Evolutionary conservation across 1,139 yeast genomes (phyloP).

Genomic region (Yueomyces sp.): DNA sequence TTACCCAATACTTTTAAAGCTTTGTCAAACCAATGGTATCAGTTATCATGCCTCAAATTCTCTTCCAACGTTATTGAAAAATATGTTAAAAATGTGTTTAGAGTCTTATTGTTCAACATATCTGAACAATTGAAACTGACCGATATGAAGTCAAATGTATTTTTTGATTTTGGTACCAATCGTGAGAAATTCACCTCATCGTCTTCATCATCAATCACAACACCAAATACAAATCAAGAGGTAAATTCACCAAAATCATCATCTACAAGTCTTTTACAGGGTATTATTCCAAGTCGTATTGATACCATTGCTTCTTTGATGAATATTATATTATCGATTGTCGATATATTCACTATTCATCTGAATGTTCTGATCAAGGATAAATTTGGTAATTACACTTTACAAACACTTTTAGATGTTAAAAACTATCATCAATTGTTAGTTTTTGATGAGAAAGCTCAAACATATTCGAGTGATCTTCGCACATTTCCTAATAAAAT

Average conservation of each 20-base stretch:
- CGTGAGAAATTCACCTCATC: not conserved
- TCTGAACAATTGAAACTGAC: too few species aligned
- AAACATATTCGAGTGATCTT: constrained; percentile 5
- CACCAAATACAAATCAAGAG: not conserved
- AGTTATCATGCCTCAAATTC: constrained; percentile 76
- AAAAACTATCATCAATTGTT: constrained; percentile 20
- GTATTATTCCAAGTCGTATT: constrained; percentile 20
- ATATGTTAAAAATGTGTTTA: constrained; percentile 30
- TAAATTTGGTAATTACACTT: constrained; percentile 71
- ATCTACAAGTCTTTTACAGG: constrained; percentile 29
- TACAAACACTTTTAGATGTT: constrained; percentile 61
- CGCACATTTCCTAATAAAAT: not conserved
- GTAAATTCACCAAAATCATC: constrained; percentile 7
- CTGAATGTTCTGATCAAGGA: constrained; percentile 42
- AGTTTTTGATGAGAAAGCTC: constrained; percentile 37
- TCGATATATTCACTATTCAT: constrained; percentile 28
- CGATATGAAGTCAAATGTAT: too few species aligned
- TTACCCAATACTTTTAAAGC: not conserved
- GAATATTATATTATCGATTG: constrained; percentile 19
- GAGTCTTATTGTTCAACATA: too few species aligned
- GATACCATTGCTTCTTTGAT: constrained; percentile 14
- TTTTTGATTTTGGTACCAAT: too few species aligned
- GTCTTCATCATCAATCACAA: not conserved
- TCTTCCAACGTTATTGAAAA: constrained; percentile 93
- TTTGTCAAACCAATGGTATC: constrained; percentile 44